phyloP scores from a whole-genome alignment of 768 basidiomycete genomes.

The Tylopilus subfusipes region DNA sequence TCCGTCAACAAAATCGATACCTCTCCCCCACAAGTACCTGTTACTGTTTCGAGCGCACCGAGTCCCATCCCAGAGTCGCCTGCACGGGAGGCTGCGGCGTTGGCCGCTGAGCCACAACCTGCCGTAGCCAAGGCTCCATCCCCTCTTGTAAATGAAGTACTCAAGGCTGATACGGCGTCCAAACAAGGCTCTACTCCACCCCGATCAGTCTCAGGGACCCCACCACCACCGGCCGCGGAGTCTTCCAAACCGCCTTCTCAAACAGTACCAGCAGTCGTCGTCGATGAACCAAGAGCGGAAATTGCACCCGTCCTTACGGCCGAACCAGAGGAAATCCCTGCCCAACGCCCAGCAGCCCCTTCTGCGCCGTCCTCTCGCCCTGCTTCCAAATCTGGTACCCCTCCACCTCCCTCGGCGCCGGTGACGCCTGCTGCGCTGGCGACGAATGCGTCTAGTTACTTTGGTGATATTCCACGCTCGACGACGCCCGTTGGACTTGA shows the following conservation, averaged over 20 bases:
- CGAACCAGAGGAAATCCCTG: constrained; percentile 40
- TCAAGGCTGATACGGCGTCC: constrained; percentile 16
- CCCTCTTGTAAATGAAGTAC: constrained; percentile 37
- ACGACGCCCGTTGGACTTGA: constrained; percentile 24
- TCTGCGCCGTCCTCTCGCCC: constrained; percentile 14
- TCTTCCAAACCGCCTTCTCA: constrained; percentile 1
- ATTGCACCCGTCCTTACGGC: constrained; percentile 48
- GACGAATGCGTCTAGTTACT: constrained; percentile 13
- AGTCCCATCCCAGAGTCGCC: constrained; percentile 74
- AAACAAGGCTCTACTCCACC: constrained; percentile 14
- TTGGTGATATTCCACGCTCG: constrained; percentile 26
- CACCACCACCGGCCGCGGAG: constrained; percentile 12
- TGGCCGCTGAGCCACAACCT: constrained; percentile 29
- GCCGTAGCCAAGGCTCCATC: constrained; percentile 37
- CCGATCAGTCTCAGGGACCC: constrained; percentile 21
- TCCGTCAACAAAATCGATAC: constrained; percentile 35
- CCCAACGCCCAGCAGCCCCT: constrained; percentile 1
- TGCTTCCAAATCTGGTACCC: constrained; percentile 16
- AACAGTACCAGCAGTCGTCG: constrained; percentile 3
- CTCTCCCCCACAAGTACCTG: constrained; percentile 24
- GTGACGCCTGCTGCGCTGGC: constrained; percentile 23
- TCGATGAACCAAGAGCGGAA: constrained; percentile 30
- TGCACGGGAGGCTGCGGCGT: constrained; percentile 49
- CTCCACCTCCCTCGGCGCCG: constrained; percentile 20
- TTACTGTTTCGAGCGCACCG: constrained; percentile 34